Evolutionary conservation across 768 basidiomycete genomes (phyloP), one percentile per base, ranked within the genome.

Genomic region (Xerocomus brunneocitrinus): DNA sequence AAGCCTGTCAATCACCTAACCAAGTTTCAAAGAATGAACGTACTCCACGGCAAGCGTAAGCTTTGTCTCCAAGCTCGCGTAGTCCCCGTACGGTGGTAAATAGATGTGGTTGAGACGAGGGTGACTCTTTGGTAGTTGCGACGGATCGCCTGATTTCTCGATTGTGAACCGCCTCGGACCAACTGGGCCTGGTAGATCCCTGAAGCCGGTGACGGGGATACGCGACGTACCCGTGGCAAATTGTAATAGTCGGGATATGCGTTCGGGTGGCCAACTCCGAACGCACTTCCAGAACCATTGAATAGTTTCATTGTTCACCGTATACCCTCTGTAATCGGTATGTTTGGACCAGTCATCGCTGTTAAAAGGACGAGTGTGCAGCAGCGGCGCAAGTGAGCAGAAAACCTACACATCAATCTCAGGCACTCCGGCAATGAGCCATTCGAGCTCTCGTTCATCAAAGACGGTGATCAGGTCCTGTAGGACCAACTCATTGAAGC

Each of bases 281-380:
- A 99, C 91, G 63, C 91, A 94, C 74, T 98, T 93, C 97, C 97
- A 99, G 87, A 99, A 99, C 97, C 97, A 99, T 66, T 98, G 92
- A 52, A 99, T 94, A 43, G 94, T 91, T 65, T 95, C 92, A 66
- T 95, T 93, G 63, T 87, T 89, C 72, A 91, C 84, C 73, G 93
- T 89, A 66, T 94, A 95, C 12, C 93, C 95, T 58, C 95, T 87
- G 73, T 98, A 98, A 70, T 98, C 95, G 35, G 97, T 99, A 74
- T 95, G 97, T 75, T 98, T 98, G 67, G 87, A 91, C 97, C 97
- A 98, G 69, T 97, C 95, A 59, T 98, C 94, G 57, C 89, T 91
- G 16, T 2, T 45, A 36, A 19, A 41, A 7, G 7, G 35, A 4
- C 22, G 25, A 46, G 50, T 35, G 14, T 30, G 12, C 19, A 49